phyloP scores from a whole-genome alignment of 129 eudicot genomes.

The Mikania micrantha region DNA sequence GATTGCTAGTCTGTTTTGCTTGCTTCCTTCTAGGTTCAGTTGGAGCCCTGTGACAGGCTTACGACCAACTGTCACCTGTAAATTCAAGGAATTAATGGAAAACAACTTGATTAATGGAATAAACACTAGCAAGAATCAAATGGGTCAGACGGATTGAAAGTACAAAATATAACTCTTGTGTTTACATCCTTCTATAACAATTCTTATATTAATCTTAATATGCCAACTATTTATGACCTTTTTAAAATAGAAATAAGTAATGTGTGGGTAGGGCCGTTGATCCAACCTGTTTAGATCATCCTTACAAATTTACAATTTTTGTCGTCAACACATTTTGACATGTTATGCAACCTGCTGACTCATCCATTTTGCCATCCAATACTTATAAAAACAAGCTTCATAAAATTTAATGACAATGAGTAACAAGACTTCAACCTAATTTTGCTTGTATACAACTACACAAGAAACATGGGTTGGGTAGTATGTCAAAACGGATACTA shows the following conservation, averaged over 20 bases:
- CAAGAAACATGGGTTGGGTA: neutral
- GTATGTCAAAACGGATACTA: neutral
- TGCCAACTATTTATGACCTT: neutral
- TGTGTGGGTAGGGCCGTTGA: neutral
- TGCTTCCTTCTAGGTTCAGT: constrained; percentile 67
- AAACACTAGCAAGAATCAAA: no score
- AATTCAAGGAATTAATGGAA: neutral
- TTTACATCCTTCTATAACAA: neutral
- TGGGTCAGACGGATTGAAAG: no score
- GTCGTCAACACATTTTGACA: neutral
- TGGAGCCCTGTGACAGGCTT: constrained; percentile 87
- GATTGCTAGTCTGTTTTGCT: constrained; percentile 70
- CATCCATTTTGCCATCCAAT: no score
- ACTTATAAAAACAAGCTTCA: neutral
- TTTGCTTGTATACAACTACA: neutral
- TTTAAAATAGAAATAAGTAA: neutral
- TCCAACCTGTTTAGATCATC: neutral
- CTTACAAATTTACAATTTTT: neutral
- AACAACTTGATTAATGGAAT: neutral
- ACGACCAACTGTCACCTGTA: constrained; percentile 86
- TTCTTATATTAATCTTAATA: neutral
- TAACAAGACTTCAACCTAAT: neutral
- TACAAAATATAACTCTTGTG: neutral
- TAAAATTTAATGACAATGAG: neutral
- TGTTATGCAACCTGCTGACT: no score